These are phyloP conservation scores for Carex kokanica DNA, from an alignment of 176 grass and related monocot species.

Conservation along the genomic window DNA sequence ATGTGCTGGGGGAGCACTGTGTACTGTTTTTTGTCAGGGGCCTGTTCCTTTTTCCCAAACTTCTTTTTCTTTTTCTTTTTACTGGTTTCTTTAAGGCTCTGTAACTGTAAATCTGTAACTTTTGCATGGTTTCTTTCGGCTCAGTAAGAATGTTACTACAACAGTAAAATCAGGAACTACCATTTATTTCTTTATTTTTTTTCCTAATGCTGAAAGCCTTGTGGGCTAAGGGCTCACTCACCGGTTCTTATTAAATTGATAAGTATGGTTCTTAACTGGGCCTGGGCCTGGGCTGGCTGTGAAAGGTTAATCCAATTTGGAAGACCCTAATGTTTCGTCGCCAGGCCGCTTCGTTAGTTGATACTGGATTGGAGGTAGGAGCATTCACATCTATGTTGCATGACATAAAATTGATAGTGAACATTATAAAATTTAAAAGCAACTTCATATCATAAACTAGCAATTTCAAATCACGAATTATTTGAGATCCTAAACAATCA, in stretches of 20 bases:
- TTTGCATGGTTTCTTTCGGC: neutral
- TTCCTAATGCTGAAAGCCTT: neutral
- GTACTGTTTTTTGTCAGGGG: neutral
- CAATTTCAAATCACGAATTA: too few relatives aligned
- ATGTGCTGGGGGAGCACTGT: neutral
- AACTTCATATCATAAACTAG: too few relatives aligned
- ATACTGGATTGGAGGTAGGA: neutral
- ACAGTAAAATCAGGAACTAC: neutral
- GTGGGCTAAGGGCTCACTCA: neutral
- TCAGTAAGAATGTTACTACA: neutral
- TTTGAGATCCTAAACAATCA: too few relatives aligned
- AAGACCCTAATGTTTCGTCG: too few relatives aligned
- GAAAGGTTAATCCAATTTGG: neutral
- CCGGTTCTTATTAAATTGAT: neutral
- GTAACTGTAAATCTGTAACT: neutral
- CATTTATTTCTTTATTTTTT: neutral
- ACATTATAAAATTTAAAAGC: too few relatives aligned
- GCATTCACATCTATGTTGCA: too few relatives aligned
- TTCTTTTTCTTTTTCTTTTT: neutral
- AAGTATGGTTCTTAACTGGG: neutral
- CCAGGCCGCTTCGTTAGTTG: too few relatives aligned
- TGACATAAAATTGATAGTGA: too few relatives aligned
- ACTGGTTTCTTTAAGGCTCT: neutral
- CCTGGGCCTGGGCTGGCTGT: neutral
- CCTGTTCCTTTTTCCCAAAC: neutral